phyloP scores from a whole-genome alignment of 176 grass and related monocot species.

The Alopecurus myosuroides region DNA sequence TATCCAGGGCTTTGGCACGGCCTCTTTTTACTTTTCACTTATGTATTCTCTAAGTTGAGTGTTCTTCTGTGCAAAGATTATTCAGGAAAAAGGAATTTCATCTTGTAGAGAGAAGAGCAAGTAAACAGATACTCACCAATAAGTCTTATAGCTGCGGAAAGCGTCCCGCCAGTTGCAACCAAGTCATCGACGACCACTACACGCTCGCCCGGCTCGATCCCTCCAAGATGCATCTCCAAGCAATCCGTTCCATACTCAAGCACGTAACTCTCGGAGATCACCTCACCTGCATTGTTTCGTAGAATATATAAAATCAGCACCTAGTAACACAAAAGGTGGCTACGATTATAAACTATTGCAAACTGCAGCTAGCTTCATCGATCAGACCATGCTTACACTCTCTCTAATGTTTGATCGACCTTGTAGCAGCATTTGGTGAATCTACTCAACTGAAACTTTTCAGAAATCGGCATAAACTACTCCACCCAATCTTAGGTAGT shows the following conservation, averaged over 20 bases:
- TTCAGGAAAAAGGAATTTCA: neutral
- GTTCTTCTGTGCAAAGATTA: neutral
- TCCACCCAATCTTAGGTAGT: too few relatives aligned
- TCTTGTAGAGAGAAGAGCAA: conserved; percentile 12
- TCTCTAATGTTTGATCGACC: neutral
- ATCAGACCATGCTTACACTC: neutral
- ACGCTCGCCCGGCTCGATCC: conserved; percentile 43
- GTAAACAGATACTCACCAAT: conserved; percentile 44
- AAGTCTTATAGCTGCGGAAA: conserved; percentile 89
- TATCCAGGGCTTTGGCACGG: neutral
- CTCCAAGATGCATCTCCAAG: conserved; percentile 93
- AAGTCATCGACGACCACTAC: conserved; percentile 80
- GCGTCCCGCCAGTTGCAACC: conserved; percentile 86
- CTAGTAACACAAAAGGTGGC: neutral
- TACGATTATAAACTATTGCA: neutral
- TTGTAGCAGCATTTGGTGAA: neutral
- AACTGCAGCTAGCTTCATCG: neutral
- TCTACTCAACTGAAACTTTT: neutral
- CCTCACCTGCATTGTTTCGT: conserved; percentile 55
- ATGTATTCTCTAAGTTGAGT: neutral
- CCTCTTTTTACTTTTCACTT: neutral
- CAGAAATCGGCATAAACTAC: too few relatives aligned
- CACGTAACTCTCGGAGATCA: conserved; percentile 80
- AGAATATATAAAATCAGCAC: neutral
- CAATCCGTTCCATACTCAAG: conserved; percentile 93